Evolutionary conservation across 1,284 basidiomycete genomes (phyloP).

Genomic region (Boletus semigastroideus): DNA sequence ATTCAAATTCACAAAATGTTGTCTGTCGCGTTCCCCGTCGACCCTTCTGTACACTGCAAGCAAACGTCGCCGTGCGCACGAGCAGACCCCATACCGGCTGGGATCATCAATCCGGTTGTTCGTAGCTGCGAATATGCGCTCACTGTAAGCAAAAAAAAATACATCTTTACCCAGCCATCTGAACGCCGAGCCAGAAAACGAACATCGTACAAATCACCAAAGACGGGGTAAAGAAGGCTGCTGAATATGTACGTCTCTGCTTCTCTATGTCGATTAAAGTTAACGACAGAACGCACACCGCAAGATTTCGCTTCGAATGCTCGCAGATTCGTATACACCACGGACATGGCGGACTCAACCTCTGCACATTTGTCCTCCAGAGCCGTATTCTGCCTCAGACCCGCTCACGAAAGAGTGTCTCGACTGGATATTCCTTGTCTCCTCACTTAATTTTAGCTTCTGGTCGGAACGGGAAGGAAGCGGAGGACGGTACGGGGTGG

Average conservation of each 20-base stretch:
- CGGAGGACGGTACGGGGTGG: conserved; percentile 64
- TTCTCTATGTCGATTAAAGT: background rate
- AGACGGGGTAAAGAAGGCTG: conserved; percentile 56
- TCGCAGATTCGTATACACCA: conserved; percentile 65
- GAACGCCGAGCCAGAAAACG: conserved; percentile 43
- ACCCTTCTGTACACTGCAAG: background rate
- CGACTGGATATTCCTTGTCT: conserved; percentile 84
- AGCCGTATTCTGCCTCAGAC: conserved; percentile 53
- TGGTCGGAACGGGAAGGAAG: conserved; percentile 71
- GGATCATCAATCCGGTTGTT: conserved; percentile 48
- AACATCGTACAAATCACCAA: conserved; percentile 58
- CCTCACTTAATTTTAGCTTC: conserved; percentile 82
- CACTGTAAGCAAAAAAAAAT: conserved; percentile 35
- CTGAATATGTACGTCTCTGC: conserved; percentile 51
- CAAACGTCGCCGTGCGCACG: conserved; percentile 1
- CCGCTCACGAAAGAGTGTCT: conserved; percentile 57
- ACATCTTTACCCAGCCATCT: background rate
- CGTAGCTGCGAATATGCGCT: conserved; percentile 50
- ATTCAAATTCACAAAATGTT: conserved; percentile 16
- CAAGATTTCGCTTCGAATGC: conserved; percentile 61
- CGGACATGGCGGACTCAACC: conserved; percentile 77
- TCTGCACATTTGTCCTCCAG: conserved; percentile 67
- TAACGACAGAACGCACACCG: background rate
- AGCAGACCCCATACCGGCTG: background rate
- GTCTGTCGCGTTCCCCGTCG: conserved; percentile 12